These are phyloP conservation scores for Xylariaceae sp. DNA, from an alignment of 2,329 filamentous ascomycete genomes.

Conservation along the genomic window DNA sequence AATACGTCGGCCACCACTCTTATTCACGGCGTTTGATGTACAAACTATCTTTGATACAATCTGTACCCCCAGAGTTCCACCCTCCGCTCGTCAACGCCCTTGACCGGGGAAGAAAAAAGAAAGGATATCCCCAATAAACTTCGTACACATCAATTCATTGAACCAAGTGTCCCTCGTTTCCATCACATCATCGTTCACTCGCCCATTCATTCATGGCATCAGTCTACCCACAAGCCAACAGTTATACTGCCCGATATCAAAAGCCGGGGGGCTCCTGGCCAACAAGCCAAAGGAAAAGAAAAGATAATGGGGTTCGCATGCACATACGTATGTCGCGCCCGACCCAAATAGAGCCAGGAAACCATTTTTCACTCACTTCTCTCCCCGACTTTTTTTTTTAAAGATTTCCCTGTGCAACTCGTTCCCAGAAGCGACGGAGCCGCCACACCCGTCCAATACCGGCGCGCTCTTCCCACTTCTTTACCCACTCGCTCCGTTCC, in stretches of 20 bases:
- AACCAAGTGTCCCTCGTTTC: neutral
- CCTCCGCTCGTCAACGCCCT: neutral
- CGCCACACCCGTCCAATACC: conserved; percentile 55
- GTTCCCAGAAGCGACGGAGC: conserved; percentile 62
- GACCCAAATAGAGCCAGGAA: too few relatives aligned
- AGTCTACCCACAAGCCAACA: conserved; percentile 4
- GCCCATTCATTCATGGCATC: neutral
- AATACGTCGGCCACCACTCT: neutral
- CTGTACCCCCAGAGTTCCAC: neutral
- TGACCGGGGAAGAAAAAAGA: too few relatives aligned
- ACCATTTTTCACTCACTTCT: neutral
- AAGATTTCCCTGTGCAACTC: conserved; percentile 39
- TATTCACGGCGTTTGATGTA: neutral
- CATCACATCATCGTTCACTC: neutral
- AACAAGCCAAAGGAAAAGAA: neutral
- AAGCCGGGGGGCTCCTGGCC: neutral
- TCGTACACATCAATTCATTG: neutral
- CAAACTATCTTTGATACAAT: neutral
- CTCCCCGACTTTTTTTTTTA: neutral
- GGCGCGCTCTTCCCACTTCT: conserved; percentile 43
- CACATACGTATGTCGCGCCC: neutral
- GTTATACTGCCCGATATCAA: neutral
- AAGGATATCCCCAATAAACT: neutral
- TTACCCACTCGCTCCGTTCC: conserved; percentile 43
- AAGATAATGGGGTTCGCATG: neutral